Percentiles rank a stretch among this genome's conserved stretches.
Evolutionary conservation across 1,139 yeast genomes (phyloP).

Genomic region (Suhomyces kunorum): DNA sequence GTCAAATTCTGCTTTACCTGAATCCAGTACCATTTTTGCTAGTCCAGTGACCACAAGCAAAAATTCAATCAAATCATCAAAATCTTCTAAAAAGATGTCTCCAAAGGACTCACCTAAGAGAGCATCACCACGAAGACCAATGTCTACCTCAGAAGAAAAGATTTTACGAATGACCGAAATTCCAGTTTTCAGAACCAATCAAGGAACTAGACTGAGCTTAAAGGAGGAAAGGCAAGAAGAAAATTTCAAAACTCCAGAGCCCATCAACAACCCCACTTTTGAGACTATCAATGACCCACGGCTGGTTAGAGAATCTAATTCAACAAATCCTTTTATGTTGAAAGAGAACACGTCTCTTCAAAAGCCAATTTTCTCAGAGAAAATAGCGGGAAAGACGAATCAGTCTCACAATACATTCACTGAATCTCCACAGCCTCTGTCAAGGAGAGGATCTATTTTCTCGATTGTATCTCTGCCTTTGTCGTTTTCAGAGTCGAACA

Average conservation of each 20-base stretch:
- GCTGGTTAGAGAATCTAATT: background rate
- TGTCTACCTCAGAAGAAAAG: slow-evolving; percentile 33
- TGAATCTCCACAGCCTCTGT: background rate
- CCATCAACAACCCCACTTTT: background rate
- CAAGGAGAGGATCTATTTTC: slow-evolving; percentile 16
- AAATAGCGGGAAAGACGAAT: background rate
- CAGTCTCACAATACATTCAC: background rate
- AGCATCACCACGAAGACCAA: slow-evolving; percentile 27
- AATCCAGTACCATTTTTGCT: background rate
- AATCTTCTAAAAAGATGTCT: slow-evolving; percentile 1
- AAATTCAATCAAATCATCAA: slow-evolving; percentile 4
- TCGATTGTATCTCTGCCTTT: slow-evolving; percentile 16
- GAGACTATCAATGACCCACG: background rate
- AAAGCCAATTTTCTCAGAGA: background rate
- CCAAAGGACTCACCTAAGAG: slow-evolving; percentile 11
- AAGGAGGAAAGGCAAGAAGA: background rate
- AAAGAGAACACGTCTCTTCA: no score
- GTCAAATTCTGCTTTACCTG: slow-evolving; percentile 1
- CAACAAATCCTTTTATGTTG: background rate
- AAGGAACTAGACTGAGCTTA: background rate
- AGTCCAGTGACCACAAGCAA: background rate
- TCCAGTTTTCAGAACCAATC: slow-evolving; percentile 25
- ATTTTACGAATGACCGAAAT: slow-evolving; percentile 33
- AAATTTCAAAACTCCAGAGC: background rate
- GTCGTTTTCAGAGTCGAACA: background rate